phyloP scores from a whole-genome alignment of 495 filamentous ascomycete species.

The Penicillium roqueforti region DNA sequence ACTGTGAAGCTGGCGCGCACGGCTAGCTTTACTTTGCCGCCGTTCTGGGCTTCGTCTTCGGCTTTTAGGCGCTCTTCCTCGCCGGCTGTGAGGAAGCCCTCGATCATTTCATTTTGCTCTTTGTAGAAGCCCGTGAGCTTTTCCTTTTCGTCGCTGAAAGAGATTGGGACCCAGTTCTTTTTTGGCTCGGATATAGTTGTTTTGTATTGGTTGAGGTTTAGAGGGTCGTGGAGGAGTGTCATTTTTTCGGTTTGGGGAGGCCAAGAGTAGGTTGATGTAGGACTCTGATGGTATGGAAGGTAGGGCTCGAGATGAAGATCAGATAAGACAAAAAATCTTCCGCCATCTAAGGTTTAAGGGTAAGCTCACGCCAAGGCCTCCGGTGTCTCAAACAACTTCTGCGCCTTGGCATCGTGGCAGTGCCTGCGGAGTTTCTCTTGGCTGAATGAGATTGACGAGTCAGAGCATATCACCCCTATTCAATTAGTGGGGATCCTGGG shows the following conservation, averaged over 20 bases:
- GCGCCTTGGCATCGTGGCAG: constrained; percentile 2
- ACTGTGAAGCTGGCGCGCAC: constrained; percentile 50
- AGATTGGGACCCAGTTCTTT: constrained; percentile 8
- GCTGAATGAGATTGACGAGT: not conserved
- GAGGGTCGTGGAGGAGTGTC: constrained; percentile 6
- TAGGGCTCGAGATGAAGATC: not conserved
- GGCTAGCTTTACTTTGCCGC: constrained; percentile 53
- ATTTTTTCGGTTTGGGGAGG: constrained; percentile 6
- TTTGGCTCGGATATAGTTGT: constrained; percentile 4
- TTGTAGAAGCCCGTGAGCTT: constrained; percentile 41
- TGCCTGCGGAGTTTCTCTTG: not conserved
- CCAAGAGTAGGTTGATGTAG: not conserved
- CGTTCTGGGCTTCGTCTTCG: constrained; percentile 45
- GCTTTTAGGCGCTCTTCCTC: constrained; percentile 49
- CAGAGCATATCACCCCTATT: not conserved
- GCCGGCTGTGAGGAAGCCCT: constrained; percentile 49
- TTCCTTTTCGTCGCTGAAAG: not conserved
- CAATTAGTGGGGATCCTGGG: not conserved
- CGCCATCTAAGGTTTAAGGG: not conserved
- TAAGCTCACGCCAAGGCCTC: not conserved
- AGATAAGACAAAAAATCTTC: constrained; percentile 1
- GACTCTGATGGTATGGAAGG: not conserved
- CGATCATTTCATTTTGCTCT: constrained; percentile 52
- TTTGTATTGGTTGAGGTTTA: constrained; percentile 17
- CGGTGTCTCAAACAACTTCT: not conserved